Evolutionary conservation across 306 rosid species (phyloP), one percentile per base, ranked within the genome.

Genomic region (Sophora flavescens): DNA sequence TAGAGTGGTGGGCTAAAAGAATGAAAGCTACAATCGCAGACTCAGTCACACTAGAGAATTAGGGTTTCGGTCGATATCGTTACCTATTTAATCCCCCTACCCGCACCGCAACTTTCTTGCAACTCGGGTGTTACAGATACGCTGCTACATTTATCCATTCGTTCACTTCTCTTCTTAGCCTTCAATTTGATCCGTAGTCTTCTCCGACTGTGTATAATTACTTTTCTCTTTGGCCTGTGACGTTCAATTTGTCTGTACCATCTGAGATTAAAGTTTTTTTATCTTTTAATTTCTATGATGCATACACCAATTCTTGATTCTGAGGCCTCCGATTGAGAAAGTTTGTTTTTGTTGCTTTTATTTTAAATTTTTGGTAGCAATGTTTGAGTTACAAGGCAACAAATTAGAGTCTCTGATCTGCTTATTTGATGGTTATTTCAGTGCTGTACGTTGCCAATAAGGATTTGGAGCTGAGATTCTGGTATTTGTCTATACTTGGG

Each of bases 371-470:
- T 15, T 4, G 2, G 0, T 1, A 2, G 4, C 9, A 13, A 1
- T 5, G 32, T 10, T 2, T 0, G 18, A 57, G 2, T 16, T 4
- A 3, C 18, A 84, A 85, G 97, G 97, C 97, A 92, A 92, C 79
- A 88, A 90, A 73, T 92, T 92, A 92, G 97, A 92, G 97, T 92
- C 97, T 79, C 93, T 88, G 92, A 17, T 70, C 75, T 78, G 86
- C 89, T 83, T 35, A 47, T 65, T 79, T 67, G 1, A 51, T 92
- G 81, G 96, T 71, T 87, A 72, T 47, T n/a, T 76, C 87, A 87
- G 97, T n/a, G n/a, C n/a, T n/a, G n/a, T n/a, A 88, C 96, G 96
- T 92, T 92, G 97, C 97, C 96, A 5, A 90, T 2, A 92, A 0
- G 1, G 35, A 84, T 52, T 47, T 82, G 90, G 93, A 48, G 16